These are phyloP conservation scores for Escallonia herrerae DNA, from an alignment of 129 eudicot species.

Conservation along the genomic window DNA sequence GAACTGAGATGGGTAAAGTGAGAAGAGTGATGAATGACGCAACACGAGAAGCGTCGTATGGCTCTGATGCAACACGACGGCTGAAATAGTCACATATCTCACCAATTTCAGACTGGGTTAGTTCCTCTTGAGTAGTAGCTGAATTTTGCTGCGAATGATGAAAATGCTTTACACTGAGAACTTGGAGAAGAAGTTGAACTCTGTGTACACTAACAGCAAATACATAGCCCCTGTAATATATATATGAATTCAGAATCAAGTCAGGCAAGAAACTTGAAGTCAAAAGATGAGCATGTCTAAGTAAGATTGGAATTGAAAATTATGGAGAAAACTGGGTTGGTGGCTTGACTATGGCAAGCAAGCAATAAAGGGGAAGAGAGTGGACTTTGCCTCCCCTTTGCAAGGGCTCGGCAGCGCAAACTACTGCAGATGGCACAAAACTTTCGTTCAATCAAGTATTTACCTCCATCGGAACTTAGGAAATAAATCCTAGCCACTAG, in stretches of 20 bases:
- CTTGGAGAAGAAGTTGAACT: constrained; percentile 97
- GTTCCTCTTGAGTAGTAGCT: constrained; percentile 67
- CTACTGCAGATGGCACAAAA: too few relatives aligned
- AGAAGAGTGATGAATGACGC: constrained; percentile 96
- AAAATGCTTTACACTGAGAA: constrained; percentile 82
- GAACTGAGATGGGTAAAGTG: constrained; percentile 82
- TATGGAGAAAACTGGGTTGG: too few relatives aligned
- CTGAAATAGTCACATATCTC: constrained; percentile 97
- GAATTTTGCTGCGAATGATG: constrained; percentile 74
- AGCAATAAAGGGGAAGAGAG: too few relatives aligned
- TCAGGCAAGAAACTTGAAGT: too few relatives aligned
- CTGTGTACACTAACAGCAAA: constrained; percentile 98
- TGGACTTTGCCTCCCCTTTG: too few relatives aligned
- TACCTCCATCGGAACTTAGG: too few relatives aligned
- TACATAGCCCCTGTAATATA: constrained; percentile 81
- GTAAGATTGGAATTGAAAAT: too few relatives aligned
- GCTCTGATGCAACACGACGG: constrained; percentile 99
- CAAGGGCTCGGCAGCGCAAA: too few relatives aligned
- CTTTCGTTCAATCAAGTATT: too few relatives aligned
- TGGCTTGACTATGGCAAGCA: too few relatives aligned
- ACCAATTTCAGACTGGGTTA: constrained; percentile 72
- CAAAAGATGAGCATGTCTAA: background rate
- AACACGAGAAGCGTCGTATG: constrained; percentile 96
- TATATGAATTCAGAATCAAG: too few relatives aligned
- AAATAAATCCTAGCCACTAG: too few relatives aligned